Evolutionary conservation across 768 basidiomycete genomes (phyloP), one percentile per base, ranked within the genome.

Genomic region (Lentinus brumalis): DNA sequence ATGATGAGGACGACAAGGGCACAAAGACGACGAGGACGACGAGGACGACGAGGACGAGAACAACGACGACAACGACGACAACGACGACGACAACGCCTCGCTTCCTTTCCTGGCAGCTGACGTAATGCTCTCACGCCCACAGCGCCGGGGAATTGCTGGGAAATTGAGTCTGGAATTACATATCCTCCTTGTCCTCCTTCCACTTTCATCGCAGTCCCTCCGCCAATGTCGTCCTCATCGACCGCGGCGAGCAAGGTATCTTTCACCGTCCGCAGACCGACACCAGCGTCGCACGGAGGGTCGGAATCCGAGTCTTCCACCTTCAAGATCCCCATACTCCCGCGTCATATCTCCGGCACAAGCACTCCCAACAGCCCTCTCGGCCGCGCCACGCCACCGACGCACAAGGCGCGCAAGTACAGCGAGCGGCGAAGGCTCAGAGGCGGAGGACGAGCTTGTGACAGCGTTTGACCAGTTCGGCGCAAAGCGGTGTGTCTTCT

Each of bases 261-360:
- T 1, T 96, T 96, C 74, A 94, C 89, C 2, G 81, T 96, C 59
- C 85, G 92, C 45, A 82, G 92, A 8, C 94, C 94, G 0, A 86
- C 86, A 0, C 88, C 91, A 0, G 70, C 79, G 0, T 88, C 89
- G 6, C 81, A 89, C 11, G 78, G 82, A 45, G 90, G 89, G 42
- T 86, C 86, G 0, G 87, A 86, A 62, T 66, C 72, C n/a, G 72
- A 75, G 0, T 70, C 69, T 5, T 60, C 76, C 1, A 71, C 73
- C 18, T 87, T 88, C 76, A 89, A 83, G 67, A 66, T 83, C 5
- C 85, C 86, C 15, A 73, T 83, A 1, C 69, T 89, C n/a, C 89
- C 88, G 5, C 82, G 82, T 16, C 87, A 81, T 70, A 74, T 88
- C 9, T 61, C 74, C 2, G 71, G 74, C 10, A 66, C 71, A 1